Evolutionary conservation across 352 stramenopile species (phyloP).

Genomic region (Thraustochytrium sp.): DNA sequence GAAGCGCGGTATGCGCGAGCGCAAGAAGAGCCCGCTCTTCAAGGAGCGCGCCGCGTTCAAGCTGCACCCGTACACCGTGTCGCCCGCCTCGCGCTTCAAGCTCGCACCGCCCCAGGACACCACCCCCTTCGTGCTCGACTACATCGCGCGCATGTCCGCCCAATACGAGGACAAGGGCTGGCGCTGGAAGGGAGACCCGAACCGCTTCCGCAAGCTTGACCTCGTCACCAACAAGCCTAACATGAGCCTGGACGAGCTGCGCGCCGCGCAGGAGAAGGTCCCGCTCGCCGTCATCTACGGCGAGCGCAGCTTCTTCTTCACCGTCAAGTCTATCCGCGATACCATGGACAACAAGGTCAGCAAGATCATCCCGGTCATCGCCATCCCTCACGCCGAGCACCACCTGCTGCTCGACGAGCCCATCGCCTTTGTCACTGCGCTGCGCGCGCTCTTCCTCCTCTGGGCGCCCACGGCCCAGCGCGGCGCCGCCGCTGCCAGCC

Average conservation of each 20-base stretch:
- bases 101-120: background rate
- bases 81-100: background rate
- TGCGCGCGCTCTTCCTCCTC: background rate
- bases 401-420: slow-evolving; percentile 31
- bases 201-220: slow-evolving; percentile 20
- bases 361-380: background rate
- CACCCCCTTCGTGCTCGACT: slow-evolving; percentile 21
- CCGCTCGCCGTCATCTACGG: slow-evolving; percentile 13
- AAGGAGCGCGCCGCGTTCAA: background rate
- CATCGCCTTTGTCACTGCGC: slow-evolving; percentile 8
- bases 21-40: background rate
- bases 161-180: background rate
- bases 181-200: slow-evolving; percentile 11
- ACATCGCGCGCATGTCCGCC: background rate
- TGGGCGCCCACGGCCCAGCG: background rate
- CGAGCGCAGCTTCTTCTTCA: slow-evolving; percentile 17
- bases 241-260: slow-evolving; percentile 8
- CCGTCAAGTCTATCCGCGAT: background rate
- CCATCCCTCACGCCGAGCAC: background rate
- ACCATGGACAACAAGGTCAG: background rate
- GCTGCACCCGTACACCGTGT: background rate
- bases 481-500: background rate
- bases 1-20: background rate
- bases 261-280: background rate
- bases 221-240: background rate